Evolutionary conservation across 371 early-diverging fungal genomes (phyloP).

Genomic region (Syncephalastrum sp.): DNA sequence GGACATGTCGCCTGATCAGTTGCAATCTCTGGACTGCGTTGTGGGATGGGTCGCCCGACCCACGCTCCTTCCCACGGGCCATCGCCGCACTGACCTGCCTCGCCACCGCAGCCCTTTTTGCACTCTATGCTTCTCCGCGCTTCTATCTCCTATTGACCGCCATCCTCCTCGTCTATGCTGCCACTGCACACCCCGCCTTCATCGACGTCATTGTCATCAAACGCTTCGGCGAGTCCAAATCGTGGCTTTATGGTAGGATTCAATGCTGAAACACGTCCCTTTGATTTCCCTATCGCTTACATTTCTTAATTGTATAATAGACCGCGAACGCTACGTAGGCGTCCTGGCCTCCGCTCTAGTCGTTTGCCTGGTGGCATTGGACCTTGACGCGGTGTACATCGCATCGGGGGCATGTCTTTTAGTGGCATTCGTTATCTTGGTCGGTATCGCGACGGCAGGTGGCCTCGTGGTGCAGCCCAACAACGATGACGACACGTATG

Average conservation of each 20-base stretch:
- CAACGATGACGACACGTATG: constrained; percentile 22
- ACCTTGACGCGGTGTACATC: constrained; percentile 3
- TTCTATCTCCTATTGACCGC: not conserved
- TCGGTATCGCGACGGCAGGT: not conserved
- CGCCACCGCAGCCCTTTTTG: constrained; percentile 4
- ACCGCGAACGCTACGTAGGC: constrained; percentile 11
- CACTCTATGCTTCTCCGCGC: constrained; percentile 5
- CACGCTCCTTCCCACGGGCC: constrained; percentile 3
- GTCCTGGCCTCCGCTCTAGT: not conserved
- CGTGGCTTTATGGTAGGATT: constrained; percentile 31
- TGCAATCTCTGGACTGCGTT: constrained; percentile 9
- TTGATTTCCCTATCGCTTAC: constrained; percentile 10
- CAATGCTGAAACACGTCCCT: not conserved
- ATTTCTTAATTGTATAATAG: not conserved
- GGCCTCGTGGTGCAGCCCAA: constrained; percentile 7
- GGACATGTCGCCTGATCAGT: constrained; percentile 9
- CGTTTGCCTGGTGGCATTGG: not conserved
- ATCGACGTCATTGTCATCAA: constrained; percentile 33
- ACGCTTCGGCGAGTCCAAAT: constrained; percentile 30
- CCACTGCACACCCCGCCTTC: constrained; percentile 21
- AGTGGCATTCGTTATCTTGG: not conserved
- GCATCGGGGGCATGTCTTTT: not conserved
- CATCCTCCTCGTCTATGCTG: constrained; percentile 12
- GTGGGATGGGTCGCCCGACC: constrained; percentile 7
- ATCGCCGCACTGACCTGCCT: constrained; percentile 7